Conservation (phyloP, 345 rosid genomes). For the Toxicodendron radicans region DNA sequence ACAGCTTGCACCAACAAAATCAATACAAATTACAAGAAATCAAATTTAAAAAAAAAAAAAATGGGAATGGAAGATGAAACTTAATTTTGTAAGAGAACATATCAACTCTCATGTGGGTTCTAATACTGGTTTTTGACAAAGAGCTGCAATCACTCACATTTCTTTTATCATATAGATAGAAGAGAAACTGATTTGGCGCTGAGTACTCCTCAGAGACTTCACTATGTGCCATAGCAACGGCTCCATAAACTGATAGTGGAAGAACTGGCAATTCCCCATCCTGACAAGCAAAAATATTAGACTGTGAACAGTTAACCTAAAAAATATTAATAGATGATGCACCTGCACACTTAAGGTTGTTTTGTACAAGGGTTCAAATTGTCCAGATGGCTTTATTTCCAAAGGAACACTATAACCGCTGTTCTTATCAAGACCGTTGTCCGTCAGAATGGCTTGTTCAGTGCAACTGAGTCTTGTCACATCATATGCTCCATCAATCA, state of each 20-base stretch:
- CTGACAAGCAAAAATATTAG: conserved; percentile 34
- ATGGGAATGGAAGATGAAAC: neutral
- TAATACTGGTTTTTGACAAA: neutral
- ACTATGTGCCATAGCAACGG: conserved; percentile 90
- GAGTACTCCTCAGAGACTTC: conserved; percentile 86
- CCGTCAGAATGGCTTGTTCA: conserved; percentile 76
- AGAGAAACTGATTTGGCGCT: conserved; percentile 86
- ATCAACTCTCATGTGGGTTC: conserved; percentile 45
- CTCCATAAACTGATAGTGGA: conserved; percentile 85
- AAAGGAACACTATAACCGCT: conserved; percentile 65
- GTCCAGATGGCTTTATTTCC: conserved; percentile 89
- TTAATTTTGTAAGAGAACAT: neutral
- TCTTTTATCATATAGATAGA: conserved; percentile 89
- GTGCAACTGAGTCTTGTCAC: conserved; percentile 59
- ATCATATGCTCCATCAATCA: conserved; percentile 75
- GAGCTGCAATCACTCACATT: conserved; percentile 45
- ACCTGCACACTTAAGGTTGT: conserved; percentile 81
- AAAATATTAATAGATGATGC: neutral
- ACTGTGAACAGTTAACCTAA: neutral
- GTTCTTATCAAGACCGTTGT: conserved; percentile 50
- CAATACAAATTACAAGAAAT: neutral
- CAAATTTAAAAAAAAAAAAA: neutral
- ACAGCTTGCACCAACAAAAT: conserved; percentile 1
- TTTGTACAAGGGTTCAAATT: conserved; percentile 89
- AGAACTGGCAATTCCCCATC: conserved; percentile 92